phyloP scores from a whole-genome alignment of 2,329 filamentous ascomycete species.

The Lecanosticta acicola region DNA sequence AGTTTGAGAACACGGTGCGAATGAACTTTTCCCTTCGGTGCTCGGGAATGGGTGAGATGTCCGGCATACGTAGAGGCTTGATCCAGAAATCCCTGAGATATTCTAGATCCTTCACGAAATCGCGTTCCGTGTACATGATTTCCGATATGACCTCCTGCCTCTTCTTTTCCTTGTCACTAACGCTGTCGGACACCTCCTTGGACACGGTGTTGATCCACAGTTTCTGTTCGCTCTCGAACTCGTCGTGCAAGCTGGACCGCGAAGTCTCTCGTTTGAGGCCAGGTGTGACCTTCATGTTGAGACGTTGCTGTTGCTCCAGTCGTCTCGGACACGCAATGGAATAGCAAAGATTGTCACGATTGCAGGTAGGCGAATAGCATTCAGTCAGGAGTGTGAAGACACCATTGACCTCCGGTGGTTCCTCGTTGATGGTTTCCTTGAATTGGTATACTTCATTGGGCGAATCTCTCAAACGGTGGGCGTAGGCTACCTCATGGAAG shows the following conservation, averaged over 20 bases:
- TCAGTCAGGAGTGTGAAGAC: slow-evolving; percentile 95
- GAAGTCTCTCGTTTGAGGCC: slow-evolving; percentile 71
- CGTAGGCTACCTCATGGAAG: slow-evolving; percentile 98
- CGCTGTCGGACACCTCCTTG: slow-evolving; percentile 85
- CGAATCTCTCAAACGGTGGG: slow-evolving; percentile 92
- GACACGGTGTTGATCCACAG: slow-evolving; percentile 98
- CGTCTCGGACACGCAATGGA: slow-evolving; percentile 93
- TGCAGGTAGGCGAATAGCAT: slow-evolving; percentile 97
- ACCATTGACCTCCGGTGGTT: slow-evolving; percentile 80
- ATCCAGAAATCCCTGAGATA: slow-evolving; percentile 99
- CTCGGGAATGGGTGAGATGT: slow-evolving; percentile 79
- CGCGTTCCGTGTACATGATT: slow-evolving; percentile 95
- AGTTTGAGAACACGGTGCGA: slow-evolving; percentile 90
- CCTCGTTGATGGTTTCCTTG: slow-evolving; percentile 83
- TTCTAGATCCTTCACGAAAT: slow-evolving; percentile 98
- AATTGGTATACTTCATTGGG: slow-evolving; percentile 95
- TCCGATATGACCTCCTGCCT: slow-evolving; percentile 97
- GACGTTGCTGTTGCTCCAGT: slow-evolving; percentile 85
- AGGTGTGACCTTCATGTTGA: slow-evolving; percentile 89
- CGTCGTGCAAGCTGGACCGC: slow-evolving; percentile 70
- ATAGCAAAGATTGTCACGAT: slow-evolving; percentile 89
- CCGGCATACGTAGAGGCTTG: slow-evolving; percentile 73
- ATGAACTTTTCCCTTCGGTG: slow-evolving; percentile 85
- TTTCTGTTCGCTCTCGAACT: slow-evolving; percentile 86
- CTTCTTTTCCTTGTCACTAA: slow-evolving; percentile 90